A percentile compares a stretch with the other conserved stretches of the same genome.
These are phyloP conservation scores for Marasmius fiardii DNA, from an alignment of 1,284 basidiomycete genomes.

Conservation along the genomic window DNA sequence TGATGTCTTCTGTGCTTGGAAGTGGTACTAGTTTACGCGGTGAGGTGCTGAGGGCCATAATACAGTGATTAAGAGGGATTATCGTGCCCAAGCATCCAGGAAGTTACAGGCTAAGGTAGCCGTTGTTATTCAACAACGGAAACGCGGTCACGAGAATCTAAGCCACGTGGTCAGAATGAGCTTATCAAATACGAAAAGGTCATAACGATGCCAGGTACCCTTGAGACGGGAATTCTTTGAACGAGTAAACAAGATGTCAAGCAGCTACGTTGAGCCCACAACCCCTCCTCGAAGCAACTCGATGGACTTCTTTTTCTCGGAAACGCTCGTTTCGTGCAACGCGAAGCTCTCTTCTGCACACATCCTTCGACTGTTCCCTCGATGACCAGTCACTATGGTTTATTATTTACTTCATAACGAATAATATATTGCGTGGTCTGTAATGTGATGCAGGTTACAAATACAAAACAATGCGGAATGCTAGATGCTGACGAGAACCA, in stretches of 20 bases:
- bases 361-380: not conserved
- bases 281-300: too few species aligned
- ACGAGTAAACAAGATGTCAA: too few species aligned
- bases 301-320: too few species aligned
- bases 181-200: too few species aligned
- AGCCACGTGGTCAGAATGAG: not conserved
- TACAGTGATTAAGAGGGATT: not conserved
- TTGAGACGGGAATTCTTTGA: too few species aligned
- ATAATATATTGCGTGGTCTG: not conserved
- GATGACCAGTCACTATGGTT: not conserved
- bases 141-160: not conserved
- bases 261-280: too few species aligned
- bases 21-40: conserved; percentile 73
- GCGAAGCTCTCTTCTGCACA: too few species aligned
- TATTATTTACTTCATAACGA: not conserved
- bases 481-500: not conserved
- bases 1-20: conserved; percentile 56
- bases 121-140: not conserved
- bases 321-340: too few species aligned
- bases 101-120: not conserved
- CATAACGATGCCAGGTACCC: too few species aligned
- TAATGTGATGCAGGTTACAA: not conserved
- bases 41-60: conserved; percentile 50
- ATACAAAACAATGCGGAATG: not conserved
- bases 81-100: not conserved